Conservation (phyloP, 2,329 filamentous ascomycete genomes). For the Fusarium newnesense region DNA sequence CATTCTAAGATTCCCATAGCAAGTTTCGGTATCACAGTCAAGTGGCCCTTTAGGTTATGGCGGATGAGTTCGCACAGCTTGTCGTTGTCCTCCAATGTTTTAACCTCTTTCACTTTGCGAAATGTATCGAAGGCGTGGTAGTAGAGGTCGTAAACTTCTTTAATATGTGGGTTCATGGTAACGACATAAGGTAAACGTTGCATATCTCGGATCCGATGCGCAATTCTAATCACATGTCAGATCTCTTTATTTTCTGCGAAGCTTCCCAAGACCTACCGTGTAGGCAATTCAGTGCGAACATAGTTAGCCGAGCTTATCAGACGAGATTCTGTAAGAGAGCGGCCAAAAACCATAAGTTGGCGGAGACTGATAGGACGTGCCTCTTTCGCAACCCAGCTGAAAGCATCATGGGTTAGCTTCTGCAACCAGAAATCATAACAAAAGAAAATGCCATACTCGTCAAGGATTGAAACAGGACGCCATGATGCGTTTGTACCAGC, state of each 20-base stretch:
- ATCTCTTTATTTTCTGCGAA: background rate
- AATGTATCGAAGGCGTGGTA: slow-evolving; percentile 96
- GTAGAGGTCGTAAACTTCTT: slow-evolving; percentile 95
- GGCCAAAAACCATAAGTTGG: slow-evolving; percentile 96
- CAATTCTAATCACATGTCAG: slow-evolving; percentile 67
- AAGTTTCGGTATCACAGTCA: slow-evolving; percentile 92
- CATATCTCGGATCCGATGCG: slow-evolving; percentile 96
- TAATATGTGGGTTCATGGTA: slow-evolving; percentile 93
- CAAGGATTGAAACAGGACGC: slow-evolving; percentile 71
- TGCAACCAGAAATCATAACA: background rate
- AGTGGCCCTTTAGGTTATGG: slow-evolving; percentile 83
- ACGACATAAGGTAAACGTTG: slow-evolving; percentile 96
- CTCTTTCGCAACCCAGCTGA: slow-evolving; percentile 91
- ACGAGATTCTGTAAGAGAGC: slow-evolving; percentile 88
- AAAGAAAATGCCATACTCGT: slow-evolving; percentile 62
- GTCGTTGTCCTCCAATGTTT: slow-evolving; percentile 90
- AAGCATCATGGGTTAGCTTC: slow-evolving; percentile 33
- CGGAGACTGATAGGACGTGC: slow-evolving; percentile 95
- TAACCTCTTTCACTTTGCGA: slow-evolving; percentile 84
- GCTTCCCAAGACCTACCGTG: slow-evolving; percentile 49
- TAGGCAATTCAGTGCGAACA: slow-evolving; percentile 92
- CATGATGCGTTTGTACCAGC: slow-evolving; percentile 56
- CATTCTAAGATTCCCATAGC: slow-evolving; percentile 96
- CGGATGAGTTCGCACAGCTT: slow-evolving; percentile 83
- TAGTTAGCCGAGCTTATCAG: slow-evolving; percentile 97